Evolutionary conservation across 352 stramenopile species (phyloP).

Genomic region (Pythium coloratum): DNA sequence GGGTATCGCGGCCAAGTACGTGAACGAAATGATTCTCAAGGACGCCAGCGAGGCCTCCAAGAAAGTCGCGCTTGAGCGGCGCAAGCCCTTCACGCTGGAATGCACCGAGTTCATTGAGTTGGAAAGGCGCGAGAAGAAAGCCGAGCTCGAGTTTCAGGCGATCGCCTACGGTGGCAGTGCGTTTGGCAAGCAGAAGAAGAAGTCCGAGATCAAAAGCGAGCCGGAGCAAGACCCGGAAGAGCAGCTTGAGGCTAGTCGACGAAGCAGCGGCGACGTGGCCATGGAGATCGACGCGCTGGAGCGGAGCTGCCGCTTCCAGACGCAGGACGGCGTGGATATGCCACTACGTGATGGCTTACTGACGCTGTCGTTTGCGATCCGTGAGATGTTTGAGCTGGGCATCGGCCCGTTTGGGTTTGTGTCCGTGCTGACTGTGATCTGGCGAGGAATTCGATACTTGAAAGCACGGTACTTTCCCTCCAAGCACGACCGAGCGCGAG

Average conservation of each 20-base stretch:
- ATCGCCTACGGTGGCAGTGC: slow-evolving; percentile 72
- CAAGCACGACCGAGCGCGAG: slow-evolving; percentile 22
- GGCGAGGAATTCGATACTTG: slow-evolving; percentile 43
- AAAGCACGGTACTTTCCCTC: slow-evolving; percentile 54
- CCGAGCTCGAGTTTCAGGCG: slow-evolving; percentile 81
- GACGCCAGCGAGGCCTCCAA: slow-evolving; percentile 80
- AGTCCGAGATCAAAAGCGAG: slow-evolving; percentile 10
- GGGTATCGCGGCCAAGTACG: slow-evolving; percentile 85
- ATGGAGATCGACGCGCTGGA: slow-evolving; percentile 72
- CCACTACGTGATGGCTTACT: slow-evolving; percentile 46
- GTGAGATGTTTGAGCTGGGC: slow-evolving; percentile 50
- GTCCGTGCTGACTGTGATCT: slow-evolving; percentile 54
- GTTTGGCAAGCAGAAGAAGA: slow-evolving; percentile 55
- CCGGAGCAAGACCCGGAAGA: slow-evolving; percentile 17
- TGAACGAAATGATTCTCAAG: slow-evolving; percentile 88
- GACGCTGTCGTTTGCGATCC: slow-evolving; percentile 32
- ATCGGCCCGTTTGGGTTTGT: slow-evolving; percentile 70
- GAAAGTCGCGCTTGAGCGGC: slow-evolving; percentile 55
- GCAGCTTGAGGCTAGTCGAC: slow-evolving; percentile 14
- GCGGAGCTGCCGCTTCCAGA: slow-evolving; percentile 40
- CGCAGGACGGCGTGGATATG: slow-evolving; percentile 34
- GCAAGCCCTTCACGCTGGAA: slow-evolving; percentile 74
- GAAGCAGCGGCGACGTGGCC: slow-evolving; percentile 54
- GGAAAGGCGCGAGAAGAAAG: slow-evolving; percentile 67
- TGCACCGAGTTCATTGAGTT: slow-evolving; percentile 78